Evolutionary conservation across 2,329 filamentous ascomycete species (phyloP).

Genomic region (Fusarium luffae): DNA sequence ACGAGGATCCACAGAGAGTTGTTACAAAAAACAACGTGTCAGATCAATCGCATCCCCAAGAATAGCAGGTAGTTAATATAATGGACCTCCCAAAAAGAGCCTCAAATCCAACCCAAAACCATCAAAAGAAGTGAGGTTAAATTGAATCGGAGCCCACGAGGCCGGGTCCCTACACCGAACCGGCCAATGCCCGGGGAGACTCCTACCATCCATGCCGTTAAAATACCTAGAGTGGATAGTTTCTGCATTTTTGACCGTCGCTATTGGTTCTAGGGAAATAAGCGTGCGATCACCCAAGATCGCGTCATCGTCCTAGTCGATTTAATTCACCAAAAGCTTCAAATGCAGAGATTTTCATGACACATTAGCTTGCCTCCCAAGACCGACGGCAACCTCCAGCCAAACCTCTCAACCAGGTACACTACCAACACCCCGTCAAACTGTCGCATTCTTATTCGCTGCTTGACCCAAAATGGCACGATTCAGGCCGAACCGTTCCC

Average conservation of each 20-base stretch:
- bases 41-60: not conserved
- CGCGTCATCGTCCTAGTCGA: conserved; percentile 46
- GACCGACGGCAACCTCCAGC: not conserved
- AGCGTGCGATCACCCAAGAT: conserved; percentile 45
- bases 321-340: conserved; percentile 10
- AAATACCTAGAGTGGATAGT: conserved; percentile 33
- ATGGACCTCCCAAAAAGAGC: not conserved
- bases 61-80: conserved; percentile 29
- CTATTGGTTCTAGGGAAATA: conserved; percentile 30
- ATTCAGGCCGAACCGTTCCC: conserved; percentile 32
- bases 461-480: conserved; percentile 26
- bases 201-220: conserved; percentile 7
- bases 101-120: conserved; percentile 10
- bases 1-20: not conserved
- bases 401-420: not conserved
- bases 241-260: not conserved
- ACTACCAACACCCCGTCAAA: not conserved
- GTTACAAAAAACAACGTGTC: conserved; percentile 1
- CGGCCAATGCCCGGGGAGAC: conserved; percentile 30
- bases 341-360: conserved; percentile 36
- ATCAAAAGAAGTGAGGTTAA: not conserved
- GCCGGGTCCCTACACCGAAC: conserved; percentile 11
- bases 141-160: conserved; percentile 17
- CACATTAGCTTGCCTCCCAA: conserved; percentile 31
- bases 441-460: conserved; percentile 29